Evolutionary conservation across 139 green algal species (phyloP), one percentile per base, ranked within the genome.

Genomic region (Micromonas pusilla): DNA sequence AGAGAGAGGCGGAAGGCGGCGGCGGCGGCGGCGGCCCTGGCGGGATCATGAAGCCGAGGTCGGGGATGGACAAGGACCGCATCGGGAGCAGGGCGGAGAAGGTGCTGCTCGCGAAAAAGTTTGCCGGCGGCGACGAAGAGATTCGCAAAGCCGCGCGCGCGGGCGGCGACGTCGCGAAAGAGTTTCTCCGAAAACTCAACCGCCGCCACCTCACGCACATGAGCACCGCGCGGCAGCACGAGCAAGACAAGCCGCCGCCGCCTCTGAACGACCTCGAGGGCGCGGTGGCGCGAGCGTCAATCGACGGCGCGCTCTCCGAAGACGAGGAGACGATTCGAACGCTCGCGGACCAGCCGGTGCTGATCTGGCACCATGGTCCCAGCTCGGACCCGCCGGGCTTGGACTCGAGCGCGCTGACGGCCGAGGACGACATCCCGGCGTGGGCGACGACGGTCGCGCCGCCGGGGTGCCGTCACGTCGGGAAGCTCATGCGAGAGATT

Each of bases 261-360:
- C 37, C 53, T 36, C 68, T 39, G 1, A 63, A 38, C 34, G 45
- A 57, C 45, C 37, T 75, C 68, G 68, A 75, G 31, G 68, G 34
- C 38, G 68, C 68, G 2, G 68, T 75, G 21, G 68, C 68, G 68
- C 31, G 68, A 60, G 19, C 62, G 23, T 53, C 26, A 2, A 28
- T 39, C 5, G 68, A 75, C 33, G 25, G 26, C 19, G 1, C 3
- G 23, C 38, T 75, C 23, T 37, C 37, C 1, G 38, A 75, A 23
- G 68, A 75, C 25, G 68, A 75, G 30, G 68, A 75, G 31, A 32
- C 30, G 37, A 34, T 75, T 1, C 68, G 68, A 16, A 75, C 68
- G 21, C 37, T 75, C 23, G 68, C 21, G 6, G 53, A n/a, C 3
- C 37, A 57, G 45, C 45, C 68, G 9, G 37, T 75, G 36, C 37